Evolutionary conservation across 139 green algal species (phyloP), one percentile per base, ranked within the genome.

Genomic region (Tetraselmis chui): DNA sequence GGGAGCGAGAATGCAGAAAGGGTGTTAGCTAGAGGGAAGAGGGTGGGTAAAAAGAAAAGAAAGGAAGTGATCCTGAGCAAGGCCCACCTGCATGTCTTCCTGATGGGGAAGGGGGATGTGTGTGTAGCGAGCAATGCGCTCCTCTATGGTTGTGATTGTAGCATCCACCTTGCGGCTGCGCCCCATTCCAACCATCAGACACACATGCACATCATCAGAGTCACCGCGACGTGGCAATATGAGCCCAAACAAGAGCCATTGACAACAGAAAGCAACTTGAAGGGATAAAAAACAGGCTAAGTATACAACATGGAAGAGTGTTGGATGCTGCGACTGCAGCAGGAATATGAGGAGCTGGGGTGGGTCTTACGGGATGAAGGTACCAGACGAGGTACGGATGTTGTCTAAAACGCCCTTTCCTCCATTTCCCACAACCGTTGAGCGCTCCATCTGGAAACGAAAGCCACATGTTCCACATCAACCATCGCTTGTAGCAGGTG

Each of bases 21-120:
- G 82, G 31, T 85, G 11, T 30, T 28, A 22, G 32, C 22, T 75
- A 11, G 32, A 23, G 79, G 28, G 0, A 31, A 24, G 29, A 1
- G 2, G 28, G 30, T 18, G 1, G n/a, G 1, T 1, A 2, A 23
- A 26, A n/a, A 22, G 1, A 0, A 76, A 76, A 28, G 29, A 74
- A n/a, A n/a, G n/a, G n/a, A n/a, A n/a, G n/a, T n/a, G n/a, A n/a
- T n/a, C n/a, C n/a, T n/a, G n/a, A n/a, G n/a, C n/a, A n/a, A n/a
- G n/a, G n/a, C n/a, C n/a, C 77, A 86, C 77, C 89, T 98, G 93
- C 84, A 95, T 92, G 87, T 98, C 94, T 82, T 98, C 94, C 77
- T 95, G 90, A 83, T 97, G 83, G 0, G 76, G 81, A 1, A 91
- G 27, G 29, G 92, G 92, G 27, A 97, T 84, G 32, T 91, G 84